Evolutionary conservation across 2,329 filamentous ascomycete genomes (phyloP).

Genomic region (Aureobasidium namibiae): DNA sequence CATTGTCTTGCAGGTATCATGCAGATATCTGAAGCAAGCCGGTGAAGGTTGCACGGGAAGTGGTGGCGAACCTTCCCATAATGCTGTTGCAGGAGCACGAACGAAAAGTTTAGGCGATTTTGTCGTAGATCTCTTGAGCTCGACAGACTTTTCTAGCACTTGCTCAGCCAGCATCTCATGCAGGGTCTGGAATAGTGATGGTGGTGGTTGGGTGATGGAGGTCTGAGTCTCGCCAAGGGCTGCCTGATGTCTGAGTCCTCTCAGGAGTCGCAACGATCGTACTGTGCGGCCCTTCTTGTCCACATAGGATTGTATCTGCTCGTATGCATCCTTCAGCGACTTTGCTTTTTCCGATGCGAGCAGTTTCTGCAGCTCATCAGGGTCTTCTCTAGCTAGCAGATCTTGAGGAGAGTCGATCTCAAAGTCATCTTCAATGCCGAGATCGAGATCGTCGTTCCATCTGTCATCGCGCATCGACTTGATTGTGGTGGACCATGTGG

Average conservation of each 20-base stretch:
- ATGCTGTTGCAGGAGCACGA: conserved; percentile 50
- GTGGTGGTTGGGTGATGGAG: conserved; percentile 42
- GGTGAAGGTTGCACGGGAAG: conserved; percentile 75
- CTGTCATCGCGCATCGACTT: conserved; percentile 57
- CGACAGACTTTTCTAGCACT: conserved; percentile 31
- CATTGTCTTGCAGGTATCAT: conserved; percentile 59
- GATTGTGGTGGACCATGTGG: conserved; percentile 55
- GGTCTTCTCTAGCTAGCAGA: conserved; percentile 64
- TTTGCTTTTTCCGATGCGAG: conserved; percentile 33
- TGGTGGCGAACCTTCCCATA: conserved; percentile 74
- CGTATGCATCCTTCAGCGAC: conserved; percentile 50
- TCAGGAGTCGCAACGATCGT: conserved; percentile 64
- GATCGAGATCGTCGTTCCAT: conserved; percentile 65
- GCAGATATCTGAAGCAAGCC: conserved; percentile 62
- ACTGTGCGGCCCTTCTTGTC: conserved; percentile 37
- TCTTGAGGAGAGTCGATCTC: conserved; percentile 50
- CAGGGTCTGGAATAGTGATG: conserved; percentile 54
- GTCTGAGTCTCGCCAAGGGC: conserved; percentile 31
- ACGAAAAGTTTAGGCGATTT: conserved; percentile 1
- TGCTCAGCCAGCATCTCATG: conserved; percentile 53
- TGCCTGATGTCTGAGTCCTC: conserved; percentile 63
- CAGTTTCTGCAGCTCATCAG: conserved; percentile 48
- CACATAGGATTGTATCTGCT: conserved; percentile 25
- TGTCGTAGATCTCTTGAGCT: not conserved
- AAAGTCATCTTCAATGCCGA: conserved; percentile 62